A percentile compares a stretch with the other conserved stretches of the same genome.
These are phyloP conservation scores for Pseudonitzschia multiseries DNA, from an alignment of 108 stramenopile species.

Conservation along the genomic window DNA sequence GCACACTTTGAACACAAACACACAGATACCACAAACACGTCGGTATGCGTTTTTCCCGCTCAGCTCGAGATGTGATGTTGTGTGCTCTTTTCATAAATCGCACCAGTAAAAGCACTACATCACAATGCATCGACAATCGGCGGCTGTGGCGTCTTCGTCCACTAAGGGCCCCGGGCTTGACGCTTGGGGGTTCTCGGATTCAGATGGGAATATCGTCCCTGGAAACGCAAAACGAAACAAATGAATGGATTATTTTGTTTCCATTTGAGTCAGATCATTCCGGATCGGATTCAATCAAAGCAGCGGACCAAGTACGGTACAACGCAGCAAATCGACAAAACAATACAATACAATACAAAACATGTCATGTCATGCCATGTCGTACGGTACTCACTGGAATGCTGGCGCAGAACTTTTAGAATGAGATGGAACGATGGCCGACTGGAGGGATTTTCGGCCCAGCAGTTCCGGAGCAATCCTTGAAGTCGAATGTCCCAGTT, in stretches of 20 bases:
- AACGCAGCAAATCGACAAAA: too few relatives aligned
- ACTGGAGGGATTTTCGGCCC: slow-evolving; percentile 75
- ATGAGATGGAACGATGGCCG: slow-evolving; percentile 78
- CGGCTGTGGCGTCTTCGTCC: not conserved
- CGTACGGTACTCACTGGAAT: slow-evolving; percentile 36
- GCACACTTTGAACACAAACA: too few relatives aligned
- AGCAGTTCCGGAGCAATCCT: slow-evolving; percentile 69
- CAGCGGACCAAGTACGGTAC: too few relatives aligned
- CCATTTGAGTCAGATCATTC: not conserved
- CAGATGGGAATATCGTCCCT: slow-evolving; percentile 25
- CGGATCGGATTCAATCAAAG: too few relatives aligned
- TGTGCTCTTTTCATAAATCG: too few relatives aligned
- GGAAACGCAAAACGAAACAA: not conserved
- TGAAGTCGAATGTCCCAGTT: slow-evolving; percentile 63
- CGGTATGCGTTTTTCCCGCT: too few relatives aligned
- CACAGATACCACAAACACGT: too few relatives aligned
- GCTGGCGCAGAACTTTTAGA: slow-evolving; percentile 48
- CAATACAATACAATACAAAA: too few relatives aligned
- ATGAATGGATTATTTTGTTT: not conserved
- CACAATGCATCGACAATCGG: not conserved
- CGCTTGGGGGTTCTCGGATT: slow-evolving; percentile 16
- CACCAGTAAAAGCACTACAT: not conserved
- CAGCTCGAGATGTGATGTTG: too few relatives aligned
- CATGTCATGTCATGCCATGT: too few relatives aligned
- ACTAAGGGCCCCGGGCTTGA: not conserved